phyloP scores from a whole-genome alignment of 768 basidiomycete species.

The Pleurotus salmoneostramineus region DNA sequence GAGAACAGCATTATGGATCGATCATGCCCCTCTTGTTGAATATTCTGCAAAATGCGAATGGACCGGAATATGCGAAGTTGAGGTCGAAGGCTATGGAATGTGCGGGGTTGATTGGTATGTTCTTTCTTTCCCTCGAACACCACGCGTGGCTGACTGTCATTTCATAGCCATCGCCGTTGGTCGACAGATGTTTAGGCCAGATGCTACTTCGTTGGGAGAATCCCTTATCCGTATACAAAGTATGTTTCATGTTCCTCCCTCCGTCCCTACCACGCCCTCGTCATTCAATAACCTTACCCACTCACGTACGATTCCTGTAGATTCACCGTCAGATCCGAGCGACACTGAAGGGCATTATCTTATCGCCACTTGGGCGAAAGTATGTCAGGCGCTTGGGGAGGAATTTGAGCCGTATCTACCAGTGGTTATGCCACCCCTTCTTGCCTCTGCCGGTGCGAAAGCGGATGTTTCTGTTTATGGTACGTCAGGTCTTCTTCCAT shows the following conservation, averaged over 20 bases:
- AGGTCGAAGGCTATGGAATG: constrained; percentile 90
- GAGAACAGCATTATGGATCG: constrained; percentile 58
- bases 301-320: constrained; percentile 25
- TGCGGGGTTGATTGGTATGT: constrained; percentile 77
- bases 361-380: constrained; percentile 85
- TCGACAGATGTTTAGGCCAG: constrained; percentile 70
- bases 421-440: constrained; percentile 76
- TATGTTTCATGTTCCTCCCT: constrained; percentile 23
- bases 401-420: constrained; percentile 88
- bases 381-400: constrained; percentile 79
- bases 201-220: constrained; percentile 69
- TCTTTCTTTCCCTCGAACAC: not conserved
- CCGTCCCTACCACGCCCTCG: not conserved
- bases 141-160: not conserved
- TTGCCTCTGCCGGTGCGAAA: constrained; percentile 75
- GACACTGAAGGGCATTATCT: constrained; percentile 78
- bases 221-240: constrained; percentile 77
- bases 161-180: constrained; percentile 80
- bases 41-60: constrained; percentile 70
- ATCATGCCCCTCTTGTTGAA: constrained; percentile 82
- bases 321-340: constrained; percentile 61
- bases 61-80: constrained; percentile 61
- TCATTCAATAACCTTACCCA: not conserved
- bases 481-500: constrained; percentile 20
- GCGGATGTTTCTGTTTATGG: constrained; percentile 75